phyloP scores from a whole-genome alignment of 2,329 filamentous ascomycete species.

The Elsinoe australis region DNA sequence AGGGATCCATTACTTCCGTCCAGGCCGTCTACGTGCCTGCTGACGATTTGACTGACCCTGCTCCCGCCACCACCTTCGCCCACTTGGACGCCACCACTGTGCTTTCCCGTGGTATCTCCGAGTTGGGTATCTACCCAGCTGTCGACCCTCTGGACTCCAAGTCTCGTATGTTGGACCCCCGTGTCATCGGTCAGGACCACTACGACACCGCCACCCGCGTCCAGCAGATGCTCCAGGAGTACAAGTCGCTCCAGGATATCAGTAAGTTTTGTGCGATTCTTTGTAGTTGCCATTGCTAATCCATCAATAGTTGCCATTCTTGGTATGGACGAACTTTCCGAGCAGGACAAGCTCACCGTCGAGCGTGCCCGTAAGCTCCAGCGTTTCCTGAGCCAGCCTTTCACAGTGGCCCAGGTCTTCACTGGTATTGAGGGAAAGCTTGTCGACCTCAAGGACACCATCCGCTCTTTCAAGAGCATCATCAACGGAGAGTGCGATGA shows the following conservation, averaged over 20 bases:
- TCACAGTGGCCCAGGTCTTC: constrained; percentile 82
- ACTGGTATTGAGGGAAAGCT: constrained; percentile 93
- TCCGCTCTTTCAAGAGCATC: constrained; percentile 94
- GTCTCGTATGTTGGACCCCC: constrained; percentile 98
- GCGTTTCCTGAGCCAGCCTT: constrained; percentile 99
- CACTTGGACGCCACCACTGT: constrained; percentile 99
- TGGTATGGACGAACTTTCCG: constrained; percentile 99
- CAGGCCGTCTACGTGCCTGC: constrained; percentile 99
- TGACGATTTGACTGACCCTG: constrained; percentile 99
- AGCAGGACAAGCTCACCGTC: constrained; percentile 98
- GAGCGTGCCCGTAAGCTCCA: constrained; percentile 99
- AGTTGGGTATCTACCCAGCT: constrained; percentile 99
- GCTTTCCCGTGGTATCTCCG: constrained; percentile 99
- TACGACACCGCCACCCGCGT: constrained; percentile 91
- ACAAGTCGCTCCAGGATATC: constrained; percentile 99
- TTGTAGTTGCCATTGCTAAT: constrained; percentile 42
- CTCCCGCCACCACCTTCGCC: constrained; percentile 97
- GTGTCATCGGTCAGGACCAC: constrained; percentile 96
- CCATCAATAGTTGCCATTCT: constrained; percentile 67
- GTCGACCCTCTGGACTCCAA: constrained; percentile 99
- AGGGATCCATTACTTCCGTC: constrained; percentile 99
- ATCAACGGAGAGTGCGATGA: constrained; percentile 90
- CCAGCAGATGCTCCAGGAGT: constrained; percentile 99
- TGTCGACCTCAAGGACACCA: constrained; percentile 98
- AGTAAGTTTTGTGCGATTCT: constrained; percentile 17